Conservation (phyloP, 2,329 filamentous ascomycete genomes). For the Ilyonectria mors-panacis region DNA sequence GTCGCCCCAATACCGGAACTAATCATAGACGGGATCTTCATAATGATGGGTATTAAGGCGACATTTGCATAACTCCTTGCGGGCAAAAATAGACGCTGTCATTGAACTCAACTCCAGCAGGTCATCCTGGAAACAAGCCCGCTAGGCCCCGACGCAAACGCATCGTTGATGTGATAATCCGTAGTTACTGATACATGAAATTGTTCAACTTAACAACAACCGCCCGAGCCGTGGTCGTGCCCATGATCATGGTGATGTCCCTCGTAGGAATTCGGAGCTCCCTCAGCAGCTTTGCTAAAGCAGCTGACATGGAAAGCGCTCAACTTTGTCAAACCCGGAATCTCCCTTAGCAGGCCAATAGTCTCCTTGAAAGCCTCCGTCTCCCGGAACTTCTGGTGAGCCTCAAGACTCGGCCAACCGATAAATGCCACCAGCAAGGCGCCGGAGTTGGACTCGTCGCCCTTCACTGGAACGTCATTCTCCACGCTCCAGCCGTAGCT, state of each 20-base stretch:
- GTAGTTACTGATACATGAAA: background rate
- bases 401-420: conserved; percentile 57
- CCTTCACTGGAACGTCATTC: conserved; percentile 49
- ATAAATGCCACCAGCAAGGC: conserved; percentile 43
- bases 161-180: no score
- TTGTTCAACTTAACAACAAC: background rate
- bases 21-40: no score
- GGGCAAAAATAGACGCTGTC: background rate
- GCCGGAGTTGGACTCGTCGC: conserved; percentile 44
- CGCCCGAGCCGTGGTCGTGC: conserved; percentile 19
- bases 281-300: conserved; percentile 32
- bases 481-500: conserved; percentile 53
- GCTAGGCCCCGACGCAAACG: background rate
- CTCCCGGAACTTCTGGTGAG: conserved; percentile 54
- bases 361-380: conserved; percentile 54
- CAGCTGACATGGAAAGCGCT: conserved; percentile 43
- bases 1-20: no score
- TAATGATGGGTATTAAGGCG: no score
- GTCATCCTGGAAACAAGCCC: background rate
- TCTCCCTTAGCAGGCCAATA: conserved; percentile 44
- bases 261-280: conserved; percentile 22
- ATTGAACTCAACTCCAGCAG: background rate
- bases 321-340: conserved; percentile 43
- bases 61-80: no score
- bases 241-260: conserved; percentile 34